Base-by-base conservation (phyloP, 2,329 filamentous ascomycete species). In the Amylocarpus encephaloides region DNA sequence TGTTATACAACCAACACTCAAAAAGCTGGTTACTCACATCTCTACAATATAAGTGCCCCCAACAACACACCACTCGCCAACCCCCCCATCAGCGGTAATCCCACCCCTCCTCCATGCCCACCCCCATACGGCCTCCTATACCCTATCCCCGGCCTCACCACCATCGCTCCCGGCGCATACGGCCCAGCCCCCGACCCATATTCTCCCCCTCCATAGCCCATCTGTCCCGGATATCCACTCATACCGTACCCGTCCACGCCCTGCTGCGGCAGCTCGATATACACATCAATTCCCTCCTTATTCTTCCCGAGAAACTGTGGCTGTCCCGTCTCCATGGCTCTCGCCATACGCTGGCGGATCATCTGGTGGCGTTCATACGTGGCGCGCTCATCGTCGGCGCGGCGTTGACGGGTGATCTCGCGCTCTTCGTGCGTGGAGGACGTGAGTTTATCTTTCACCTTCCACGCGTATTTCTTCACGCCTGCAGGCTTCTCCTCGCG, bases 361-460 rank as follows among this genome's bases (percentile, higher is more conserved):
- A 68, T 64, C 49, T 74, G 61, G 57, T 83, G 78, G 36, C 72
- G 70, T 33, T 73, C 64, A 59, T 82, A 81, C n/a, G 71, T 68
- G 40, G 70, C 63, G 3, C 65, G 68, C 62, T 83, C 79, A 30
- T 74, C 67, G 48, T 73, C 69, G 1, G 70, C 77, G 22, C 77
- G 71, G 30, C 66, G 62, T 2, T 57, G 57, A 4, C 79, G 71
- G 22, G 71, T 67, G 5, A 63, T 61, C 46, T 73, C 72, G 19
- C 79, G 75, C 59, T 83, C 67, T 19, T 73, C 67, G 62, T 82
- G 79, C 3, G 78, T 80, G 4, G 72, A 75, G 13, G 70, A 67
- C 0, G 80, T 83, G 13, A 82, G 58, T 56, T 75, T 77, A 64
- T 83, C 78, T 61, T 83, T 83, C 55, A 83, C 66, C 47, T 73